Evolutionary conservation across 1,284 basidiomycete genomes (phyloP), one percentile per base, ranked within the genome.

Genomic region (Paramarasmius palmivorus): DNA sequence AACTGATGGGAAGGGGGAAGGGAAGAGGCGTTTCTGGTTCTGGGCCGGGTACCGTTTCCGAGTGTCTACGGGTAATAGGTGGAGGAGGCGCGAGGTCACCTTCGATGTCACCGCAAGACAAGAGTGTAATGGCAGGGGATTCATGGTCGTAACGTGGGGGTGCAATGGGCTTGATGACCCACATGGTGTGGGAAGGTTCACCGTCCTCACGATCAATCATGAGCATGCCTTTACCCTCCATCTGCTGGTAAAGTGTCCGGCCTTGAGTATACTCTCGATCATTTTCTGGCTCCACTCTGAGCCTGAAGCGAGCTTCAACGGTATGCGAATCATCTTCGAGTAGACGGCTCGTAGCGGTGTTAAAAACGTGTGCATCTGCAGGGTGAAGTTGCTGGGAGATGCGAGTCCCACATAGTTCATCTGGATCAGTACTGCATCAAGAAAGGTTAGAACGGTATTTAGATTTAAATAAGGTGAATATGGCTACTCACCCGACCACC

Each of bases 151-250:
- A 83, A 52, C 86, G 83, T 41, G 88, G 81, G 45, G 82, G 72
- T 36, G 84, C 80, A 44, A 93, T 84, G 19, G 96, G 93, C 64
- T 92, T 95, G 68, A 98, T 86, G 39, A 98, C 95, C 97, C 97
- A 99, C 95, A 99, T 98, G 4, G 96, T 97, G 70, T 99, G 97
- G 20, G 95, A 93, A 2, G 93, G 87, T 56, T 83, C 81, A 4
- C 90, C 90, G 51, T 88, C 88, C 65, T 93, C 85, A 34, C 93
- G 86, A 70, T 97, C 94, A 59, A 93, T 84, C 88, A 99, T 96
- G 61, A 99, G 84, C 96, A 99, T 98, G 20, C 97, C 97, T 67
- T 97, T 97, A 37, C 93, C 97, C 64, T 98, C 95, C 86, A 99
- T 95, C 64, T 86, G 84, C 68, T 93, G 90, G 68, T 88, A 95